Percentiles rank a stretch among this genome's conserved stretches.
phyloP scores from a whole-genome alignment of 805 yeast genomes.

The Candida pseudofarinosa region DNA sequence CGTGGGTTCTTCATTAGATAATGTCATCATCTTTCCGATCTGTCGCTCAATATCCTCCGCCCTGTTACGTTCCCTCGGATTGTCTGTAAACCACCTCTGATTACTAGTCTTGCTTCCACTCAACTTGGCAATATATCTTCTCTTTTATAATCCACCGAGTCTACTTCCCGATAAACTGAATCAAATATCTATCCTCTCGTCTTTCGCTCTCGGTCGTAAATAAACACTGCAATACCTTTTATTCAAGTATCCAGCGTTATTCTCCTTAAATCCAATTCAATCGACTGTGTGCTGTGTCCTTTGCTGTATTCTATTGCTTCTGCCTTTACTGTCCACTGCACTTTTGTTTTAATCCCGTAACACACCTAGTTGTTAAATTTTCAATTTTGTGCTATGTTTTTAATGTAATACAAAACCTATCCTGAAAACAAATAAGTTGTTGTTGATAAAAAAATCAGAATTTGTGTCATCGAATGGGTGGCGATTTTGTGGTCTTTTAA shows the following conservation, averaged over 20 bases:
- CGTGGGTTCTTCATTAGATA: constrained; percentile 13
- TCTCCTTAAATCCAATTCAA: background rate
- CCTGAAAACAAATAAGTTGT: constrained; percentile 4
- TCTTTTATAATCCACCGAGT: background rate
- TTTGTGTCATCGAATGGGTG: constrained; percentile 10
- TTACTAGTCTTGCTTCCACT: background rate
- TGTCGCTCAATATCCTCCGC: background rate
- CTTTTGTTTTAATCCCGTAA: constrained; percentile 2
- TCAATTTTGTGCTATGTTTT: constrained; percentile 13
- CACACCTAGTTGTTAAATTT: constrained; percentile 8
- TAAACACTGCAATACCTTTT: background rate
- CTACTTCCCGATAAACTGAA: background rate
- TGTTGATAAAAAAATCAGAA: constrained; percentile 4
- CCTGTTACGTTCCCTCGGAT: background rate
- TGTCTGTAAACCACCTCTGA: background rate
- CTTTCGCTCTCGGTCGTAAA: background rate
- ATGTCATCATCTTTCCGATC: constrained; percentile 8
- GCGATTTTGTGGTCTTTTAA: constrained; percentile 8
- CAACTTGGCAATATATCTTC: background rate
- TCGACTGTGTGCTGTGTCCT: background rate
- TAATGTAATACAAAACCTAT: constrained; percentile 7
- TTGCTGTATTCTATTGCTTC: background rate
- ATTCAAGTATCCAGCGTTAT: background rate
- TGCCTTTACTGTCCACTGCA: background rate
- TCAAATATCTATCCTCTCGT: background rate